These are phyloP conservation scores for Cicer judaicum DNA, from an alignment of 306 rosid species.

Conservation along the genomic window DNA sequence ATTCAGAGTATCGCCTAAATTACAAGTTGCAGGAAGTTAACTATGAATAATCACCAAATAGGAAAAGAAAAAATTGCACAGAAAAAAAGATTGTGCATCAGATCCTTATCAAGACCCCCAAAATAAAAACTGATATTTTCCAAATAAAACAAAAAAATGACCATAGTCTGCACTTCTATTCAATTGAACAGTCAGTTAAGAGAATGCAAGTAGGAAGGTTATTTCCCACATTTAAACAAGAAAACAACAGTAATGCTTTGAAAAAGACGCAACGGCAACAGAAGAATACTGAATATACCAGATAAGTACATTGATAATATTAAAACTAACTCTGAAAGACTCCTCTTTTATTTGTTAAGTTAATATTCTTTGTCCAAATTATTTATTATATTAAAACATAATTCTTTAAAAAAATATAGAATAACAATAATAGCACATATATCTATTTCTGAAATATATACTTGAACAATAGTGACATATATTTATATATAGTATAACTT, in stretches of 20 bases:
- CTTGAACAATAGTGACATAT: too few relatives aligned
- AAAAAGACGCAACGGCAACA: not conserved
- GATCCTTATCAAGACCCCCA: conserved; percentile 17
- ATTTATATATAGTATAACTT: too few relatives aligned
- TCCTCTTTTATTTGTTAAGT: too few relatives aligned
- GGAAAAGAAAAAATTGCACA: not conserved
- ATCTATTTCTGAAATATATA: too few relatives aligned
- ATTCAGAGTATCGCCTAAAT: conserved; percentile 22
- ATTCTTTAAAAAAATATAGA: too few relatives aligned
- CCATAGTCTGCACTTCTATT: conserved; percentile 25
- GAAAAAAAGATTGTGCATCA: conserved; percentile 24
- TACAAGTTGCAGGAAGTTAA: not conserved
- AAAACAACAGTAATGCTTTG: conserved; percentile 28
- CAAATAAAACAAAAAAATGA: conserved; percentile 18
- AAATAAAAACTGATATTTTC: conserved; percentile 3
- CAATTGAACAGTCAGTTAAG: conserved; percentile 25
- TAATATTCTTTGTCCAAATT: too few relatives aligned
- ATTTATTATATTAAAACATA: too few relatives aligned
- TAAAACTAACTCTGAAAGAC: not conserved
- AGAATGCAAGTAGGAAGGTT: conserved; percentile 1
- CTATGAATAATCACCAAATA: conserved; percentile 21
- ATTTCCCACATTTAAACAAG: conserved; percentile 12
- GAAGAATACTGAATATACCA: conserved; percentile 16
- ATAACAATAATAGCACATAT: too few relatives aligned
- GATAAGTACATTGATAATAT: not conserved